Percentiles rank a stretch among this genome's conserved stretches.
These are phyloP conservation scores for Radiomyces spectabilis DNA, from an alignment of 192 early-diverging fungal species.

Conservation along the genomic window DNA sequence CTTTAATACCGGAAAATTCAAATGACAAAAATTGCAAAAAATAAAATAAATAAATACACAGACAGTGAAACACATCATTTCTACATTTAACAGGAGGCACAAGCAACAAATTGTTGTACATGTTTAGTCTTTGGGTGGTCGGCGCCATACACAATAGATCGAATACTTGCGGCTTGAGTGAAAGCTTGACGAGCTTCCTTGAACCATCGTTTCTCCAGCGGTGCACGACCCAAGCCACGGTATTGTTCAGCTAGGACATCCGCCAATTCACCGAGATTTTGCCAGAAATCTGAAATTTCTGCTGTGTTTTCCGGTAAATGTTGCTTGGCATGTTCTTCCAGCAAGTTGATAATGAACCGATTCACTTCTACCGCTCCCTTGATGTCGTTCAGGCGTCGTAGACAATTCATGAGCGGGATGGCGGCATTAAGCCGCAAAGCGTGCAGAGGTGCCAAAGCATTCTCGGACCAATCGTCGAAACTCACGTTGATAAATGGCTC, in stretches of 20 bases:
- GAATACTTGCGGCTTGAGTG: slow-evolving; percentile 13
- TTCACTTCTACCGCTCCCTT: slow-evolving; percentile 25
- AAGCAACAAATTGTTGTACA: too few species aligned
- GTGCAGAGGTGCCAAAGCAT: slow-evolving; percentile 45
- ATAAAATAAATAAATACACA: too few species aligned
- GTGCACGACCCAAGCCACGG: neutral
- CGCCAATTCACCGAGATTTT: slow-evolving; percentile 48
- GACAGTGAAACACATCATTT: too few species aligned
- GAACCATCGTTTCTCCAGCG: slow-evolving; percentile 15
- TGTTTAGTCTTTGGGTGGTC: slow-evolving; percentile 31
- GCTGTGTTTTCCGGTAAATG: slow-evolving; percentile 49
- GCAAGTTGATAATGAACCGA: slow-evolving; percentile 31
- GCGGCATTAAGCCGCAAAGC: slow-evolving; percentile 30
- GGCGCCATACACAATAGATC: slow-evolving; percentile 28
- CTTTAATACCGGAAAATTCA: too few species aligned
- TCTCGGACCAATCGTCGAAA: slow-evolving; percentile 13
- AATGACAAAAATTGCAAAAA: too few species aligned
- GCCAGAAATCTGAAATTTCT: slow-evolving; percentile 49
- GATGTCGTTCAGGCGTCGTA: slow-evolving; percentile 14
- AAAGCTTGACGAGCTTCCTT: slow-evolving; percentile 34
- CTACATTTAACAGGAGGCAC: too few species aligned
- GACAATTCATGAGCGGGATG: slow-evolving; percentile 29
- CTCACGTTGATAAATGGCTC: slow-evolving; percentile 41
- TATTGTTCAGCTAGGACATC: slow-evolving; percentile 42
- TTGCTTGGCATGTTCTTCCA: slow-evolving; percentile 26